Evolutionary conservation across 2,329 filamentous ascomycete species (phyloP), one percentile per base, ranked within the genome.

Genomic region (Aspergillus glaucus): DNA sequence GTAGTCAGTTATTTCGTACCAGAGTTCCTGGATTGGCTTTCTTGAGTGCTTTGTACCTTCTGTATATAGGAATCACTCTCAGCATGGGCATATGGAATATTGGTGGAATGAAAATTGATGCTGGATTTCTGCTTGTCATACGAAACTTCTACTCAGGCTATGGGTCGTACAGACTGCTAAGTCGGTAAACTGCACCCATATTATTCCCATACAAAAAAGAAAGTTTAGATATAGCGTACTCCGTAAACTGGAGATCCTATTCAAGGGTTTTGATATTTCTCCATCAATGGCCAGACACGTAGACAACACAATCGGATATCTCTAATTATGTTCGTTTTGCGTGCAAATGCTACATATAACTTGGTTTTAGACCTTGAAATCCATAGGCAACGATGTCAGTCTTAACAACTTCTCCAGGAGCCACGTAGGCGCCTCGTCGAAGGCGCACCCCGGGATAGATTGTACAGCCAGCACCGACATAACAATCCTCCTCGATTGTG

Each of bases 1-100:
- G 80, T 98, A 40, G 81, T 97, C 60, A 93, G 82, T 70, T 98
- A 98, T 71, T 97, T 97, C 63, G 91, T 88, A 0, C 93, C 93
- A 1, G 87, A 85, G 44, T 84, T 85, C 55, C 59, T 85, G 55
- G 80, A 84, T 51, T 85, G 82, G 82, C 64, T 85, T 36, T 64
- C 48, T 21, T 58, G 54, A 45, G 19, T 42, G n/a, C 19, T 15
- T 9, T 40, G 17, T n/a, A 15, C 46, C 46, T 40, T 10, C 43
- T 19, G 26, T 30, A 39, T 21, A 22, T 41, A 32, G 22, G 14
- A 19, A 21, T 21, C 19, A 42, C 28, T 19, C 44, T 32, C 26
- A 30, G 10, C 21, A 24, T 43, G 26, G 26, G 26, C 28, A 44
- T 22, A 40, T 24, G 48, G 24, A 21, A 45, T 42, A 30, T 30